Evolutionary conservation across 2,329 filamentous ascomycete genomes (phyloP), one percentile per base, ranked within the genome.

Genomic region (Botryosphaeria dothidea): DNA sequence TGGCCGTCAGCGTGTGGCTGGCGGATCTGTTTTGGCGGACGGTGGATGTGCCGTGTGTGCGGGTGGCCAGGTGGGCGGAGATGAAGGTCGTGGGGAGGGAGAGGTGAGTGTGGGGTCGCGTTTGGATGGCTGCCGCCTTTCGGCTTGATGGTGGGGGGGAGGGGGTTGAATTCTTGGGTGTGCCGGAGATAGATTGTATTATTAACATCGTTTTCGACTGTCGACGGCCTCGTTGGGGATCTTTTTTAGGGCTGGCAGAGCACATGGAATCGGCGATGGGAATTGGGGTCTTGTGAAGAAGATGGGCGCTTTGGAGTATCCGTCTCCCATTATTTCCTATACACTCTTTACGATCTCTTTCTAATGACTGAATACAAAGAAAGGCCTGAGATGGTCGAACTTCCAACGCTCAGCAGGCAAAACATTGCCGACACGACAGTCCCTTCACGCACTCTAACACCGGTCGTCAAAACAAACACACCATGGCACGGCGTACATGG

Each of bases 11-110:
- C 15, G 57, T 77, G 4, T 88, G 85, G 81, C 78, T 81, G 4
- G 83, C 84, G 1, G 86, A 89, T 72, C 65, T 89, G 3, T 88
- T 88, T 69, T 88, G 85, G 84, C 79, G 85, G 29, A 74, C 75
- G 1, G 79, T 89, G 5, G 87, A 89, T 72, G 73, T 77, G 3
- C 82, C 81, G 1, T 79, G 81, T 71, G 77, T 85, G 7, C 79
- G 78, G 57, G 80, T 86, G 68, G 80, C 83, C 3, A 76, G 80
- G 48, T 84, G 82, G 78, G 66, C 85, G 27, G 84, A 84, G 70
- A 68, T 63, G 31, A 66, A 34, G 57, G 62, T 64, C 7, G 49
- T 27, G 38, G 21, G 52, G 41, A 46, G 23, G 21, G 52, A 41
- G 9, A 13, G 4, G 38, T 41, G 38, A 41, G 11, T n/a, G 38